Conservation (phyloP, 2,329 filamentous ascomycete species). For the Ophiostoma angusticollis region DNA sequence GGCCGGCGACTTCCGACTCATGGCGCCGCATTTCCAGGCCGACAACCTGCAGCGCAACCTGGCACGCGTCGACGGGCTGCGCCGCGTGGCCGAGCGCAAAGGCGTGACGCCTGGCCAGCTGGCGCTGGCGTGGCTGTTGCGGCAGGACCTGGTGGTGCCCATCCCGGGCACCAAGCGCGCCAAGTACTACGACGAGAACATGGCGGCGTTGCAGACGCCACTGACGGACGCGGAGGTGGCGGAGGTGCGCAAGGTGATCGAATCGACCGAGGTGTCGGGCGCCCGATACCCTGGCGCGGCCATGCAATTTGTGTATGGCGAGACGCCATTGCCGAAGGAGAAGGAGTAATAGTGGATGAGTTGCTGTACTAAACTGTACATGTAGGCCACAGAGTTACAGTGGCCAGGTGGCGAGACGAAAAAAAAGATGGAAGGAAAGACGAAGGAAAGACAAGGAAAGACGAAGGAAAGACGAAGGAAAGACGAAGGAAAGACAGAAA, state of each 20-base stretch:
- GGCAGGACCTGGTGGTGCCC: conserved; percentile 28
- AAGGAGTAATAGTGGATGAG: neutral
- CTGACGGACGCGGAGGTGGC: conserved; percentile 9
- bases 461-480: no score
- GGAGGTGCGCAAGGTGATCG: conserved; percentile 9
- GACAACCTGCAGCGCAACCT: conserved; percentile 38
- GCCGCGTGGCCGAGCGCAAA: conserved; percentile 17
- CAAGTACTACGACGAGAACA: conserved; percentile 21
- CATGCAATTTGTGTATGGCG: neutral
- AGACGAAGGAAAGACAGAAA: no score
- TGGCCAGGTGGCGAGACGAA: no score
- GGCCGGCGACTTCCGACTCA: conserved; percentile 9
- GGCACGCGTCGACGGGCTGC: conserved; percentile 16
- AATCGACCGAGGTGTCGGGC: conserved; percentile 1
- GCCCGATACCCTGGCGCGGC: conserved; percentile 3
- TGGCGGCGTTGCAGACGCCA: conserved; percentile 16
- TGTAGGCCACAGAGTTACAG: no score
- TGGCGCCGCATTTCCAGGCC: conserved; percentile 27
- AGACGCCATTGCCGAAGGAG: conserved; percentile 6
- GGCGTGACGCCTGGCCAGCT: conserved; percentile 37
- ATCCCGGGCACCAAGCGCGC: conserved; percentile 25
- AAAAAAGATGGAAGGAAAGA: no score
- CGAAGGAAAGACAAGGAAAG: no score
- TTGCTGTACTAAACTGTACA: no score
- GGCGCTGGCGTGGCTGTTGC: conserved; percentile 41